These are phyloP conservation scores for Fonsecaea pugnacius DNA, from an alignment of 2,329 filamentous ascomycete species.

Conservation along the genomic window DNA sequence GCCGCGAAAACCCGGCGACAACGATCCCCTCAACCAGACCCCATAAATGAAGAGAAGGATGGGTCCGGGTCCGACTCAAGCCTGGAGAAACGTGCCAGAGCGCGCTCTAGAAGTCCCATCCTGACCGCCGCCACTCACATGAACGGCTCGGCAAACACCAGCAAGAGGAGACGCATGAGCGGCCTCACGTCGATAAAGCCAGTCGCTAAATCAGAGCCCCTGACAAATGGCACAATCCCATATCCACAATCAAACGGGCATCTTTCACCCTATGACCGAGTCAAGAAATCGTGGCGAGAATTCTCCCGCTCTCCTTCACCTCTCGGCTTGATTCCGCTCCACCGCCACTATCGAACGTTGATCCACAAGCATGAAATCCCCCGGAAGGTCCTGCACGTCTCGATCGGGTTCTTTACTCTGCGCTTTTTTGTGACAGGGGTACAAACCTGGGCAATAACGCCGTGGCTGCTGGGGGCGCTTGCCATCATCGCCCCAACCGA, in stretches of 20 bases:
- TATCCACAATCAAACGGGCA: conserved; percentile 63
- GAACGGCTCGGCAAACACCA: conserved; percentile 29
- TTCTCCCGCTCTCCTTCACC: conserved; percentile 91
- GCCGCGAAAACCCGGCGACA: conserved; percentile 57
- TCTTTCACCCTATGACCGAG: conserved; percentile 70
- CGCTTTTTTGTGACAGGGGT: conserved; percentile 81
- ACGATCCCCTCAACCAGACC: conserved; percentile 58
- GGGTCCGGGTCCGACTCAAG: conserved; percentile 59
- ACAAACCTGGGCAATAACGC: conserved; percentile 77
- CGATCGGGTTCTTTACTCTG: conserved; percentile 91
- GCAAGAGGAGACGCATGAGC: conserved; percentile 54
- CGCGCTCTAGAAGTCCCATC: conserved; percentile 72
- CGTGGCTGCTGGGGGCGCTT: conserved; percentile 77
- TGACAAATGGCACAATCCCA: conserved; percentile 45
- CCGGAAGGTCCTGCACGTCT: conserved; percentile 89
- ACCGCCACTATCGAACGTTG: conserved; percentile 86
- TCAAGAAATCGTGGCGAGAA: conserved; percentile 70
- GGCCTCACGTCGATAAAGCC: conserved; percentile 56
- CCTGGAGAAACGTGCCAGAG: conserved; percentile 64
- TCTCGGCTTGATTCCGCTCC: conserved; percentile 91
- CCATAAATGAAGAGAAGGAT: conserved; percentile 63
- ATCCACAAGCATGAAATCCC: conserved; percentile 98
- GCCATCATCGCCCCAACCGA: conserved; percentile 84
- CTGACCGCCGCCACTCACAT: conserved; percentile 42
- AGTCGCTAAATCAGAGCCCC: conserved; percentile 46